Conservation (phyloP, 1,284 basidiomycete species). For the Cryptococcus sp. region DNA sequence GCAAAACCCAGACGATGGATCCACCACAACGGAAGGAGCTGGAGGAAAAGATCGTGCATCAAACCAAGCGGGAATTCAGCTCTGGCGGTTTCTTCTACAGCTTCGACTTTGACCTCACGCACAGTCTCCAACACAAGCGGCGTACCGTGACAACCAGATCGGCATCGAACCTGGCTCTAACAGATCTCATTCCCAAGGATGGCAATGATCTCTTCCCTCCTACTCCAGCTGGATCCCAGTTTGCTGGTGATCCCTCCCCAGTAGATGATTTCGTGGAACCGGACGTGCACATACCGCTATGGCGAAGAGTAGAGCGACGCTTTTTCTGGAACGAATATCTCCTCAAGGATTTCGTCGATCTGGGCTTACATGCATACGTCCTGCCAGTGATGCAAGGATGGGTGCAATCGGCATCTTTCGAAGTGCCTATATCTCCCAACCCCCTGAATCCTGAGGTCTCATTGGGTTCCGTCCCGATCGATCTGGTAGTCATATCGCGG, state of each 20-base stretch:
- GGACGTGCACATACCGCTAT: slow-evolving; percentile 55
- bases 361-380: slow-evolving; percentile 70
- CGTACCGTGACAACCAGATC: slow-evolving; percentile 34
- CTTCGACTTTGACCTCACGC: slow-evolving; percentile 58
- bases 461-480: slow-evolving; percentile 45
- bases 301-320: slow-evolving; percentile 56
- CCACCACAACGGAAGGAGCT: slow-evolving; percentile 48
- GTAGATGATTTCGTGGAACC: slow-evolving; percentile 53
- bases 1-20: slow-evolving; percentile 23
- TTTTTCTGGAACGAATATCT: slow-evolving; percentile 60
- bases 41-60: slow-evolving; percentile 51
- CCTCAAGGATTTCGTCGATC: slow-evolving; percentile 47
- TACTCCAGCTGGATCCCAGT: slow-evolving; percentile 5
- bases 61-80: slow-evolving; percentile 47
- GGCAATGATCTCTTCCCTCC: slow-evolving; percentile 19
- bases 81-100: slow-evolving; percentile 55
- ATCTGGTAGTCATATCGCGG: slow-evolving; percentile 57
- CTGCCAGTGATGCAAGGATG: slow-evolving; percentile 88
- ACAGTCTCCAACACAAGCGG: slow-evolving; percentile 56
- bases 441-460: slow-evolving; percentile 26
- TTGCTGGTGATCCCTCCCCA: not conserved
- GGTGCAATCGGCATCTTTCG: slow-evolving; percentile 69
- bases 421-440: slow-evolving; percentile 57
- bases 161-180: slow-evolving; percentile 26
- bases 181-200: slow-evolving; percentile 28